Conservation (phyloP, 139 green algal species). For the Coelastrella sp. region DNA sequence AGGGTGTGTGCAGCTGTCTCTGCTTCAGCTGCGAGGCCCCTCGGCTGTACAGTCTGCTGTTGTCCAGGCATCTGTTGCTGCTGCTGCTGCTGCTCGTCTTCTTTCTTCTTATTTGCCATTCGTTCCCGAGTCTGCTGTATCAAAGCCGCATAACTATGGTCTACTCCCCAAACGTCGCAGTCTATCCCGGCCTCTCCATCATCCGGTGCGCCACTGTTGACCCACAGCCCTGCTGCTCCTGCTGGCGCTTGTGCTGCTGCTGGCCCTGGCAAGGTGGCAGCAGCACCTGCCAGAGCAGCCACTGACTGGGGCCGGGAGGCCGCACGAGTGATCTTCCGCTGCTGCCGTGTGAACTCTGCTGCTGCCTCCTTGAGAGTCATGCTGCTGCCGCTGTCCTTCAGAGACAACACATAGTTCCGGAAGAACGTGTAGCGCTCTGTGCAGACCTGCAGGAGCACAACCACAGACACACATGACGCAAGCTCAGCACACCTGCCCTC, state of each 20-base stretch:
- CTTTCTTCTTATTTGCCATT: neutral
- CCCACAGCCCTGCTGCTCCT: neutral
- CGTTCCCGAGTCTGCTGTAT: slow-evolving; percentile 26
- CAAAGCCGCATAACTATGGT: slow-evolving; percentile 22
- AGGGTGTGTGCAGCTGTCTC: no score
- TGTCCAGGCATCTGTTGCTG: neutral
- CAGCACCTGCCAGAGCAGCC: neutral
- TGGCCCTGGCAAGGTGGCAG: neutral
- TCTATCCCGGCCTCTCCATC: neutral
- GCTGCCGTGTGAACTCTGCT: slow-evolving; percentile 23
- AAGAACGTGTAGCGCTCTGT: slow-evolving; percentile 33
- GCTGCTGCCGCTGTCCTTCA: slow-evolving; percentile 30
- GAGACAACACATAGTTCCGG: slow-evolving; percentile 38
- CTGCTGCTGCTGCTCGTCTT: neutral
- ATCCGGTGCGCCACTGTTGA: neutral
- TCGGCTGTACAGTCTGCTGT: neutral
- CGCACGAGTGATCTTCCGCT: neutral
- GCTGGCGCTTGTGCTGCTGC: neutral
- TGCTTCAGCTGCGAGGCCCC: no score
- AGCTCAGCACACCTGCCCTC: neutral
- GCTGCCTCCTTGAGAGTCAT: slow-evolving; percentile 6
- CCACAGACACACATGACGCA: neutral
- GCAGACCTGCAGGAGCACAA: slow-evolving; percentile 4
- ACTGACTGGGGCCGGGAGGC: neutral
- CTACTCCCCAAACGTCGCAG: neutral